Conservation (phyloP, 768 basidiomycete species). For the Suillus discolor region DNA sequence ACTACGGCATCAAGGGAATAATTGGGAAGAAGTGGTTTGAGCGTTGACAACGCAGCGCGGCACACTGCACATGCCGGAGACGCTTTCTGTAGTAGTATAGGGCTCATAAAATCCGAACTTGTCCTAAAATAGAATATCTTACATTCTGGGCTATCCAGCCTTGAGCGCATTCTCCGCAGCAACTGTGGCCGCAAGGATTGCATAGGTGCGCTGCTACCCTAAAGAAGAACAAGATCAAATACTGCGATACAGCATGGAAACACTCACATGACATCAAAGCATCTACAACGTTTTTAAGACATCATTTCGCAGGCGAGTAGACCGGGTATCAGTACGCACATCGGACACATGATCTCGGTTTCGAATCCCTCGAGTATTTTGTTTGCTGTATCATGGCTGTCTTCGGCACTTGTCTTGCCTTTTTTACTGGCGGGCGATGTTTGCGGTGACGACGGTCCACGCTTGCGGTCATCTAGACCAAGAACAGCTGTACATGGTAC, state of each 20-base stretch:
- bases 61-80: slow-evolving; percentile 62
- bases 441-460: slow-evolving; percentile 11
- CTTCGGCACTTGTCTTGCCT: slow-evolving; percentile 45
- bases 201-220: slow-evolving; percentile 65
- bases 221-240: slow-evolving; percentile 8
- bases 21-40: slow-evolving; percentile 62
- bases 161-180: slow-evolving; percentile 68
- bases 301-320: slow-evolving; percentile 8
- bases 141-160: slow-evolving; percentile 62
- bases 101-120: slow-evolving; percentile 5
- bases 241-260: background rate
- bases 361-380: slow-evolving; percentile 51
- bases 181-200: slow-evolving; percentile 76
- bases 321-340: slow-evolving; percentile 48
- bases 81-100: slow-evolving; percentile 32
- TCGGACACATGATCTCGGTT: slow-evolving; percentile 69
- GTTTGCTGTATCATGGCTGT: slow-evolving; percentile 13
- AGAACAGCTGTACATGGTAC: background rate
- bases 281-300: slow-evolving; percentile 42
- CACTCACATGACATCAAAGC: slow-evolving; percentile 70
- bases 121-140: slow-evolving; percentile 17
- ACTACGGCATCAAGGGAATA: slow-evolving; percentile 62
- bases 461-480: slow-evolving; percentile 2
- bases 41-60: slow-evolving; percentile 45
- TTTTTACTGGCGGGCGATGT: slow-evolving; percentile 35